Conservation (phyloP, 1,284 basidiomycete species). For the Ceratobasidium papillatum region DNA sequence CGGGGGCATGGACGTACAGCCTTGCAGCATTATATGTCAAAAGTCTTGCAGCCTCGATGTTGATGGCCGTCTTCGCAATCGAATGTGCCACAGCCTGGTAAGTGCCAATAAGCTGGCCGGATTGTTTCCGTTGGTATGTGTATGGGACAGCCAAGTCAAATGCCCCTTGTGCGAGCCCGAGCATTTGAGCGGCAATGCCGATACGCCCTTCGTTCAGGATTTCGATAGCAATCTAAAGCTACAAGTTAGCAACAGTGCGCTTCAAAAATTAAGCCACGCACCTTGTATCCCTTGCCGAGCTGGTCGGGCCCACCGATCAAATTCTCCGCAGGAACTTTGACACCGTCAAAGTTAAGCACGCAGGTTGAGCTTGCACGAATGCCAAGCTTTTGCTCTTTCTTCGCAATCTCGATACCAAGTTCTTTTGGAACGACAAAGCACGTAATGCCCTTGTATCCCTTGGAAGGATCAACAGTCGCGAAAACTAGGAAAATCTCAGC, state of each 20-base stretch:
- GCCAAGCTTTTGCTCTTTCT: constrained; percentile 99
- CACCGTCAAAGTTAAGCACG: constrained; percentile 94
- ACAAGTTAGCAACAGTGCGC: not conserved
- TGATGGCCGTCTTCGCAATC: constrained; percentile 86
- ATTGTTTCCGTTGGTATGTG: constrained; percentile 93
- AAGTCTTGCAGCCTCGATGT: constrained; percentile 92
- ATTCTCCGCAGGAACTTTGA: constrained; percentile 92
- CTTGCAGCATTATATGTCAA: constrained; percentile 97
- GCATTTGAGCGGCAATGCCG: constrained; percentile 96
- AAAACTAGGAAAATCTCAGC: constrained; percentile 95
- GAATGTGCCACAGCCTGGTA: constrained; percentile 98
- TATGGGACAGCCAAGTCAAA: constrained; percentile 94
- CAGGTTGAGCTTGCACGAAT: constrained; percentile 98
- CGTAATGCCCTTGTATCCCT: constrained; percentile 99
- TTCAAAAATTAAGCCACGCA: constrained; percentile 46
- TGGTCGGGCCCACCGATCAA: constrained; percentile 82
- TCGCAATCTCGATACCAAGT: constrained; percentile 96
- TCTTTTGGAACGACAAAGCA: constrained; percentile 97
- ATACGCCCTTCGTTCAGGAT: constrained; percentile 98
- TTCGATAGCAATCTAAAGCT: constrained; percentile 85
- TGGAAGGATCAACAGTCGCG: constrained; percentile 92
- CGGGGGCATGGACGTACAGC: constrained; percentile 50
- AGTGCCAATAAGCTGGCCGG: constrained; percentile 90
- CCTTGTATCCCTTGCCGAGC: constrained; percentile 92
- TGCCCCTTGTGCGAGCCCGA: constrained; percentile 96